phyloP scores from a whole-genome alignment of 2,329 filamentous ascomycete genomes.

The Venturia oleaginea region DNA sequence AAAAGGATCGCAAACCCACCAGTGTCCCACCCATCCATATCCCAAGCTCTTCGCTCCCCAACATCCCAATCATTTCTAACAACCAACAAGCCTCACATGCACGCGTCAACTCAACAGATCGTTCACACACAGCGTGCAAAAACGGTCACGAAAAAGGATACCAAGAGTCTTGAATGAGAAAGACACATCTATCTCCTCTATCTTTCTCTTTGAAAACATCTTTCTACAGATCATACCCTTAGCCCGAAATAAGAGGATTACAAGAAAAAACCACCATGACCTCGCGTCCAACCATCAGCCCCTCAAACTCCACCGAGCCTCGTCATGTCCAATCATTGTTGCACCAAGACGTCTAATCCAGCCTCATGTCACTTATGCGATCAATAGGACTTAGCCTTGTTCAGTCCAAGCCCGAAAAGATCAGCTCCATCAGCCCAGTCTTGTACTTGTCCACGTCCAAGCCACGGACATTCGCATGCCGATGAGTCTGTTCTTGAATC shows the following conservation, averaged over 20 bases:
- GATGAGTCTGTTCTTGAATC: background rate
- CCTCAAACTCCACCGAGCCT: background rate
- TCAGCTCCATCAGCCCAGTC: background rate
- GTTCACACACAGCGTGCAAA: too few relatives aligned
- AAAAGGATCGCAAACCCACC: too few relatives aligned
- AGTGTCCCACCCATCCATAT: background rate
- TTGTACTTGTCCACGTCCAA: background rate
- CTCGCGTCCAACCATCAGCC: background rate
- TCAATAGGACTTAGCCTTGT: background rate
- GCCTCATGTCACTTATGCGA: background rate
- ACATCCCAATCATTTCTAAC: background rate
- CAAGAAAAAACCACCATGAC: background rate
- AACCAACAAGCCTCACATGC: background rate
- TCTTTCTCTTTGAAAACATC: background rate
- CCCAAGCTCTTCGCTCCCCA: background rate
- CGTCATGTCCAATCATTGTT: background rate
- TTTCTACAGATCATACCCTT: background rate
- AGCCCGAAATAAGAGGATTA: background rate
- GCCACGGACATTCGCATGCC: background rate
- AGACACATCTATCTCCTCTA: background rate
- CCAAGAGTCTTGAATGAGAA: background rate
- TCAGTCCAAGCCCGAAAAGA: background rate
- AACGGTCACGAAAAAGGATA: background rate
- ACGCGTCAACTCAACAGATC: background rate
- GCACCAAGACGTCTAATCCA: background rate